Percentiles rank a stretch among this genome's conserved stretches.
These are phyloP conservation scores for Ulmus americana DNA, from an alignment of 331 rosid species.

Conservation along the genomic window DNA sequence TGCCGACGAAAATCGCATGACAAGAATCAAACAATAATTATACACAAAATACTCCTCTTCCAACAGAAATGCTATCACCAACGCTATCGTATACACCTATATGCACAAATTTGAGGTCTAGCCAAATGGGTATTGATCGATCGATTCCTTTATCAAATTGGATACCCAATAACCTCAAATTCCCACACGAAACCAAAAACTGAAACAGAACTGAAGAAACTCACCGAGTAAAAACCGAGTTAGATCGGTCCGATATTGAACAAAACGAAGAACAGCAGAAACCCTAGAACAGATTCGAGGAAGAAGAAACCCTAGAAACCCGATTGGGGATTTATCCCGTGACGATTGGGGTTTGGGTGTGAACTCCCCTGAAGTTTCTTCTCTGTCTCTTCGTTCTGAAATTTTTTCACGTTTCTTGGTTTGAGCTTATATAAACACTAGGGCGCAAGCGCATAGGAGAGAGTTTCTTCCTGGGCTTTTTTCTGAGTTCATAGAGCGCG, in stretches of 20 bases:
- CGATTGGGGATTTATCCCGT: conserved; percentile 3
- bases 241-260: conserved; percentile 14
- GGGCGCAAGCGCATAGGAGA: conserved; percentile 40
- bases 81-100: background rate
- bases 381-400: conserved; percentile 16
- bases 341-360: conserved; percentile 24
- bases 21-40: conserved; percentile 23
- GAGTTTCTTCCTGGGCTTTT: conserved; percentile 23
- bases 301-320: conserved; percentile 63
- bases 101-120: conserved; percentile 10
- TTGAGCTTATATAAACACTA: conserved; percentile 25
- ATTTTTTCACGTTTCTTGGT: conserved; percentile 19
- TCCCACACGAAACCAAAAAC: conserved; percentile 17
- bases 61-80: too few relatives aligned
- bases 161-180: conserved; percentile 25
- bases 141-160: conserved; percentile 29
- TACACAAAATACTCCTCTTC: background rate
- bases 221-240: conserved; percentile 28
- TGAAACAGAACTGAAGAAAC: conserved; percentile 9
- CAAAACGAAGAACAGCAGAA: conserved; percentile 19
- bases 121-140: conserved; percentile 30
- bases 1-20: conserved; percentile 46
- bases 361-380: conserved; percentile 11
- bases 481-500: background rate
- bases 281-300: conserved; percentile 50